These are phyloP conservation scores for Herpetospermum pedunculosum DNA, from an alignment of 306 rosid genomes.

Conservation along the genomic window DNA sequence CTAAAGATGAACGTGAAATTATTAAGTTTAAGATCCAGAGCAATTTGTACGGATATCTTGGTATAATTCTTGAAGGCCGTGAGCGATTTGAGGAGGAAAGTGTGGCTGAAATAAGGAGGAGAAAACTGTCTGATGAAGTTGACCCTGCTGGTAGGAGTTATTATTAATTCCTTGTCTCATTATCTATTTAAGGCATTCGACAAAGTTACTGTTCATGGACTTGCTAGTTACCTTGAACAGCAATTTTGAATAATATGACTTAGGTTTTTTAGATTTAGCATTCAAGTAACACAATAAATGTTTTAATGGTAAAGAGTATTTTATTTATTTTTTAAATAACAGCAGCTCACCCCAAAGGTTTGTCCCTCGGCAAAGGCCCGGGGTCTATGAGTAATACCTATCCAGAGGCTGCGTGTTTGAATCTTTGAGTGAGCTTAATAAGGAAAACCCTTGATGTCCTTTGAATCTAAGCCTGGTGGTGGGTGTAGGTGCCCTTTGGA, in stretches of 20 bases:
- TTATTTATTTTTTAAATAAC: background rate
- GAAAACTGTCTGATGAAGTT: constrained; percentile 23
- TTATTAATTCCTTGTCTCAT: constrained; percentile 6
- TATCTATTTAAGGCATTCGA: constrained; percentile 1
- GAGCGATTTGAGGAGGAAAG: constrained; percentile 92
- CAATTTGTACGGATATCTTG: constrained; percentile 84
- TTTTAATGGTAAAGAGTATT: background rate
- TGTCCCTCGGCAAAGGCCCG: background rate
- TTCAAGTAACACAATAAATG: background rate
- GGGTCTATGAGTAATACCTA: background rate
- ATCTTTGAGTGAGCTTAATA: background rate
- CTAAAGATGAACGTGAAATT: constrained; percentile 71
- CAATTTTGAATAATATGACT: background rate
- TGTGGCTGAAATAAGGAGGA: constrained; percentile 36
- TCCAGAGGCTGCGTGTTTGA: background rate
- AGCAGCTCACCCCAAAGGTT: background rate
- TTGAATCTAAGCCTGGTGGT: background rate
- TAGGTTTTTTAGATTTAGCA: background rate
- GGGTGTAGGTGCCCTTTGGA: background rate
- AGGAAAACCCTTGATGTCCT: background rate
- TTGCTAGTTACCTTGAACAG: background rate
- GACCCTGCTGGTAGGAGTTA: constrained; percentile 33
- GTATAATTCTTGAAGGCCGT: constrained; percentile 92
- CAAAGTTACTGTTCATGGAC: background rate
- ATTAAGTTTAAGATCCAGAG: constrained; percentile 82